Conservation (phyloP, 1,284 basidiomycete genomes). For the Ganoderma multipileum region DNA sequence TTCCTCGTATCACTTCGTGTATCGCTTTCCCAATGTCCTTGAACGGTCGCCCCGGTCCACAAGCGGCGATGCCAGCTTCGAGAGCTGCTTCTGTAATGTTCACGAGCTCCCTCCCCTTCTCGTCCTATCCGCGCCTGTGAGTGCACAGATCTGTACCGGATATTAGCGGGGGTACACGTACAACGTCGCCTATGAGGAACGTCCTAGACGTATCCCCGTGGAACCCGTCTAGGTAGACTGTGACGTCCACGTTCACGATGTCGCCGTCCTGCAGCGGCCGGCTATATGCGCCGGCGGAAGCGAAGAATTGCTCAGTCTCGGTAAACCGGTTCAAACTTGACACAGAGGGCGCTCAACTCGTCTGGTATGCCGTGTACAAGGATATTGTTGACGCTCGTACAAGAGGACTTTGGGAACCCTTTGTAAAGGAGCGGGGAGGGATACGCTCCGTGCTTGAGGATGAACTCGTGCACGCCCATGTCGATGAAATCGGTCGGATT, state of each 20-base stretch:
- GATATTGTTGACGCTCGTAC: slow-evolving; percentile 90
- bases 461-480: slow-evolving; percentile 71
- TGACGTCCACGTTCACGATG: slow-evolving; percentile 87
- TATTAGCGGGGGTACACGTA: slow-evolving; percentile 40
- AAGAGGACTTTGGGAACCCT: slow-evolving; percentile 87
- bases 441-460: slow-evolving; percentile 77
- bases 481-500: slow-evolving; percentile 76
- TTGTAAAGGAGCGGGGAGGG: slow-evolving; percentile 88
- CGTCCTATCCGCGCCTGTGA: slow-evolving; percentile 55
- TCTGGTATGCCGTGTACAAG: slow-evolving; percentile 90
- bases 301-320: too few relatives aligned
- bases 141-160: too few relatives aligned
- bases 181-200: slow-evolving; percentile 80
- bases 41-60: slow-evolving; percentile 80
- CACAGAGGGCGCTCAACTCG: too few relatives aligned
- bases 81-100: slow-evolving; percentile 71
- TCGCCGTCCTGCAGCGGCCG: slow-evolving; percentile 83
- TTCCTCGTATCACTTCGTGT: slow-evolving; percentile 53
- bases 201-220: slow-evolving; percentile 89
- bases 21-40: slow-evolving; percentile 82
- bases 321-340: too few relatives aligned
- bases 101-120: slow-evolving; percentile 69
- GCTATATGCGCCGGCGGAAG: slow-evolving; percentile 45
- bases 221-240: slow-evolving; percentile 78
- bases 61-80: slow-evolving; percentile 74